phyloP scores from a whole-genome alignment of 306 rosid genomes.

The Macrotyloma uniflorum region DNA sequence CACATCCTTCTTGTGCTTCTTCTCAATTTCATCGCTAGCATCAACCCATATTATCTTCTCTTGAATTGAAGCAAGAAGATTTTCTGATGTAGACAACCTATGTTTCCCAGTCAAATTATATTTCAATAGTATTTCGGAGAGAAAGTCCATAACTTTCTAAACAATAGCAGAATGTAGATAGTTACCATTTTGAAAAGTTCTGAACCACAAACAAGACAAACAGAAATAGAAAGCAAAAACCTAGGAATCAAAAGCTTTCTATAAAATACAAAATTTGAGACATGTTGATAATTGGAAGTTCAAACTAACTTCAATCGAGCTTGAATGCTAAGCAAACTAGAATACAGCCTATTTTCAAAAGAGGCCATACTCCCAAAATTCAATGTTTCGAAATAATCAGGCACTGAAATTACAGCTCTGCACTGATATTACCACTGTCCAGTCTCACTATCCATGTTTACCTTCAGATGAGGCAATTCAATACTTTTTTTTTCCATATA shows the following conservation, averaged over 20 bases:
- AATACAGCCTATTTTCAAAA: not conserved
- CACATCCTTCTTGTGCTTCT: conserved; percentile 78
- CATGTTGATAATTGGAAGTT: not conserved
- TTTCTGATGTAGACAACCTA: conserved; percentile 86
- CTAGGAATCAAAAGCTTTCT: not conserved
- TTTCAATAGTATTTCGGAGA: conserved; percentile 11
- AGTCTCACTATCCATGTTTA: not conserved
- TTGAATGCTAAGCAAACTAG: conserved; percentile 15
- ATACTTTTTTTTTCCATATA: not conserved
- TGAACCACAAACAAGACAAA: not conserved
- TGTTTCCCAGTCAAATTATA: conserved; percentile 37
- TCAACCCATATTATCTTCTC: conserved; percentile 92
- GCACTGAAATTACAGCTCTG: not conserved
- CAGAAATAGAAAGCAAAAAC: not conserved
- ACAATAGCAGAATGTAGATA: not conserved
- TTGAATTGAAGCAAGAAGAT: conserved; percentile 77
- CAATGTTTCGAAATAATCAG: not conserved
- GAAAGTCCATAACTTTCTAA: conserved; percentile 16
- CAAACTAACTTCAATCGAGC: not conserved
- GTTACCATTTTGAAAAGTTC: conserved; percentile 10
- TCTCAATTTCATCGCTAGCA: conserved; percentile 68
- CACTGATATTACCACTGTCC: not conserved
- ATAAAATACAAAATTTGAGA: not conserved
- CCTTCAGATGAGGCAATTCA: not conserved
- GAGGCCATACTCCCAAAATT: conserved; percentile 1